phyloP scores from a whole-genome alignment of 1,284 basidiomycete genomes.

The Ustilago shanxiensis region DNA sequence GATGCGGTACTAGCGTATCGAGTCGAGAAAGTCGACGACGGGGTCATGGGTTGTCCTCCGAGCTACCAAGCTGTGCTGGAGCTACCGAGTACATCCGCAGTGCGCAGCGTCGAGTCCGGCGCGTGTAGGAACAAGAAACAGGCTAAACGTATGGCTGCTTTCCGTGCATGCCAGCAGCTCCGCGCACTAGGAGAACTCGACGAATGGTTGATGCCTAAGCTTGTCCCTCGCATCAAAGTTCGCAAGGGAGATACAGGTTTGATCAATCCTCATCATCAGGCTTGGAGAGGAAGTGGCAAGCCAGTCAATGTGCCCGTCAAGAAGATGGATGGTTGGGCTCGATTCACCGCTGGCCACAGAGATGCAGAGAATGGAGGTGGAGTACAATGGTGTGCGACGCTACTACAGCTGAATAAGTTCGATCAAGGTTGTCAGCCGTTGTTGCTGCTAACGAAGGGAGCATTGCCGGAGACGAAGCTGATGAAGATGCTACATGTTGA shows the following conservation, averaged over 20 bases:
- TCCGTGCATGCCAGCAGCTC: conserved; percentile 44
- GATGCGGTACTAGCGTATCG: conserved; percentile 32
- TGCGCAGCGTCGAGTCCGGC: conserved; percentile 36
- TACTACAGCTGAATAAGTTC: conserved; percentile 22
- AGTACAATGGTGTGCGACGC: conserved; percentile 19
- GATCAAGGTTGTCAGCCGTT: conserved; percentile 20
- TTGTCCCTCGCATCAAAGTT: conserved; percentile 1
- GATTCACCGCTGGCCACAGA: background rate
- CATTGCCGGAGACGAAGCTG: conserved; percentile 28
- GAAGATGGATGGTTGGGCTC: conserved; percentile 35
- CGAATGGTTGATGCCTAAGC: conserved; percentile 45
- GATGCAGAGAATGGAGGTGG: background rate
- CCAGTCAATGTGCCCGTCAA: conserved; percentile 32
- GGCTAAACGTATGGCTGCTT: conserved; percentile 50
- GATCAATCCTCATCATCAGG: conserved; percentile 31
- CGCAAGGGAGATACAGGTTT: background rate
- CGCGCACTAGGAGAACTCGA: conserved; percentile 48
- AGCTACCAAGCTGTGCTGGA: conserved; percentile 22
- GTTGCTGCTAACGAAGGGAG: conserved; percentile 22
- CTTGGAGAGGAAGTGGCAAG: conserved; percentile 24
- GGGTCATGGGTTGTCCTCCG: background rate
- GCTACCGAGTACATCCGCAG: conserved; percentile 35
- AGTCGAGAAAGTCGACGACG: conserved; percentile 14
- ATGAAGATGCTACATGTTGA: conserved; percentile 10
- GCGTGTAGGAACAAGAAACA: conserved; percentile 35